These are phyloP conservation scores for Ampelomyces quisqualis DNA, from an alignment of 2,329 filamentous ascomycete genomes.

Conservation along the genomic window DNA sequence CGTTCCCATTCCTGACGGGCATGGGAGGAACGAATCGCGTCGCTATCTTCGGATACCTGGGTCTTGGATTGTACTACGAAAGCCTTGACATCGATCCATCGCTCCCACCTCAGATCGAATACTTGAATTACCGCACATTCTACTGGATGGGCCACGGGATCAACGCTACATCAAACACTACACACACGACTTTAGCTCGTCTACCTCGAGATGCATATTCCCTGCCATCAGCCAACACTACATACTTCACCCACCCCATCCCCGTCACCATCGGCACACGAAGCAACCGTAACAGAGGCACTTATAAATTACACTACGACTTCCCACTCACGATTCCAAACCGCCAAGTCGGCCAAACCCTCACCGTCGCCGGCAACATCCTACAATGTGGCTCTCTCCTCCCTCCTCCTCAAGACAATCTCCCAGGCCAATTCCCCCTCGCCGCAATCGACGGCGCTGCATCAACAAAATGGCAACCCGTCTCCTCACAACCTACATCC, in stretches of 20 bases:
- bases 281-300: conserved; percentile 32
- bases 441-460: conserved; percentile 66
- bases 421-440: conserved; percentile 68
- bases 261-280: conserved; percentile 57
- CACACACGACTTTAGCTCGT: conserved; percentile 63
- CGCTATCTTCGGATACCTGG: conserved; percentile 66
- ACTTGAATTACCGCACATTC: conserved; percentile 62
- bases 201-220: conserved; percentile 43
- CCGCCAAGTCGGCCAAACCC: conserved; percentile 56
- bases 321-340: conserved; percentile 60
- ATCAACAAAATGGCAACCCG: conserved; percentile 67
- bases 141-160: conserved; percentile 68
- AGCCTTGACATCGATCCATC: conserved; percentile 64
- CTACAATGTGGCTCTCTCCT: conserved; percentile 62
- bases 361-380: conserved; percentile 61
- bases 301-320: conserved; percentile 49
- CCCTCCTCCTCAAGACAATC: conserved; percentile 41
- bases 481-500: conserved; percentile 51
- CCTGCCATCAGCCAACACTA: conserved; percentile 55
- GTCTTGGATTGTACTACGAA: conserved; percentile 61
- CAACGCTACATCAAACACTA: conserved; percentile 61
- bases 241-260: conserved; percentile 57
- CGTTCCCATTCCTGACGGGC: conserved; percentile 70
- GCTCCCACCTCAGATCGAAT: conserved; percentile 64
- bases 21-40: conserved; percentile 70